A percentile compares a stretch with the other conserved stretches of the same genome.
phyloP scores from a whole-genome alignment of 345 rosid species.

The Isatis tinctoria region DNA sequence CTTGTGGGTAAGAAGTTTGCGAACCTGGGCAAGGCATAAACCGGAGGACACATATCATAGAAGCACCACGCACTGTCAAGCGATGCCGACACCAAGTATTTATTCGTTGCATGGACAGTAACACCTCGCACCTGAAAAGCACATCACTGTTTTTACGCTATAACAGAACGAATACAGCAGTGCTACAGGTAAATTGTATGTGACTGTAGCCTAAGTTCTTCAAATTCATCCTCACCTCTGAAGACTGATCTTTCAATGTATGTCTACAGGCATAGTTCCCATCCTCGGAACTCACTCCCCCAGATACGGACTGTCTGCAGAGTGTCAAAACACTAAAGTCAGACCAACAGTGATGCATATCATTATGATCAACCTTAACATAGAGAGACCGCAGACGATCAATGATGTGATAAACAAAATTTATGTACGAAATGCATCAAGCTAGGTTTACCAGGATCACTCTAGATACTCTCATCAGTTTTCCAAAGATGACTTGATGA shows the following conservation, averaged over 20 bases:
- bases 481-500: not conserved
- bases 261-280: constrained; percentile 78
- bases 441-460: not conserved
- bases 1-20: not conserved
- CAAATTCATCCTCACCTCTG: constrained; percentile 57
- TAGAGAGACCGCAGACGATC: not conserved
- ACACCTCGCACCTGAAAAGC: constrained; percentile 90
- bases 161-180: not conserved
- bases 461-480: not conserved
- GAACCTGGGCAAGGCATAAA: constrained; percentile 82
- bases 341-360: not conserved
- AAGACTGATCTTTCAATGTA: constrained; percentile 79
- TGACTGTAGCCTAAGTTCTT: not conserved
- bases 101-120: constrained; percentile 93
- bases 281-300: constrained; percentile 85
- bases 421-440: not conserved
- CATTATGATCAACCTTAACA: not conserved
- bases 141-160: not conserved
- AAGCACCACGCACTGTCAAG: constrained; percentile 95
- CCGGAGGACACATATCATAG: constrained; percentile 92
- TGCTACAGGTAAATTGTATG: not conserved
- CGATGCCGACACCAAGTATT: constrained; percentile 93
- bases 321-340: constrained; percentile 5
- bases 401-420: not conserved
- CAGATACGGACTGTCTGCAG: constrained; percentile 95